phyloP scores from a whole-genome alignment of 495 filamentous ascomycete genomes.

The Penicillium simplicissimum region DNA sequence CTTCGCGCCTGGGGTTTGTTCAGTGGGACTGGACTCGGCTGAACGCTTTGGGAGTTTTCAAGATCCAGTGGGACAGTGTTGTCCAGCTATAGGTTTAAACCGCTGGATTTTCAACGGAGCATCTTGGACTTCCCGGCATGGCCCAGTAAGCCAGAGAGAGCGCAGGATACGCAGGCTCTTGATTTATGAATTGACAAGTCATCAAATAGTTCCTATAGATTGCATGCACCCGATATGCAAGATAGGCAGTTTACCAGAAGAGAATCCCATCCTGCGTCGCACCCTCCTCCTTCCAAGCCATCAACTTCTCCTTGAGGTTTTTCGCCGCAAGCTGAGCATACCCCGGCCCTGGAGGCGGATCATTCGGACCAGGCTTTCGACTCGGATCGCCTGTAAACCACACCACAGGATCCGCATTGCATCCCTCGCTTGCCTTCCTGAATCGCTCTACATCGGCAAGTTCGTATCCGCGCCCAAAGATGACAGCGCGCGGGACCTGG shows the following conservation, averaged over 20 bases:
- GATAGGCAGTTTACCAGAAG: neutral
- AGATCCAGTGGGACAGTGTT: too few relatives aligned
- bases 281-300: slow-evolving; percentile 19
- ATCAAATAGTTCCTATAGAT: neutral
- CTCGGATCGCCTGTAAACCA: slow-evolving; percentile 23
- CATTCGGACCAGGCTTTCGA: slow-evolving; percentile 8
- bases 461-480: slow-evolving; percentile 34
- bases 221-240: neutral
- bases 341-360: slow-evolving; percentile 11
- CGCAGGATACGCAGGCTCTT: too few relatives aligned
- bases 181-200: neutral
- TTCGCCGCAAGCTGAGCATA: slow-evolving; percentile 18
- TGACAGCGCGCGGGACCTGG: slow-evolving; percentile 29
- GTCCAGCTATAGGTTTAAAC: too few relatives aligned
- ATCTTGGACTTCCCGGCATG: too few relatives aligned
- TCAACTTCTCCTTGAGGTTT: slow-evolving; percentile 9
- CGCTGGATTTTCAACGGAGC: too few relatives aligned
- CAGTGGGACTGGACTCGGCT: too few relatives aligned
- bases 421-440: slow-evolving; percentile 5
- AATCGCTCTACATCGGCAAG: slow-evolving; percentile 21
- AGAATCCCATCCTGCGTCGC: slow-evolving; percentile 18
- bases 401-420: slow-evolving; percentile 12
- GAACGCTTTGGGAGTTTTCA: too few relatives aligned
- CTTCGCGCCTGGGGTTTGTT: too few relatives aligned
- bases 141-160: too few relatives aligned